A percentile compares a stretch with the other conserved stretches of the same genome.
These are phyloP conservation scores for Podaxis rugospora DNA, from an alignment of 768 basidiomycete genomes.

Conservation along the genomic window DNA sequence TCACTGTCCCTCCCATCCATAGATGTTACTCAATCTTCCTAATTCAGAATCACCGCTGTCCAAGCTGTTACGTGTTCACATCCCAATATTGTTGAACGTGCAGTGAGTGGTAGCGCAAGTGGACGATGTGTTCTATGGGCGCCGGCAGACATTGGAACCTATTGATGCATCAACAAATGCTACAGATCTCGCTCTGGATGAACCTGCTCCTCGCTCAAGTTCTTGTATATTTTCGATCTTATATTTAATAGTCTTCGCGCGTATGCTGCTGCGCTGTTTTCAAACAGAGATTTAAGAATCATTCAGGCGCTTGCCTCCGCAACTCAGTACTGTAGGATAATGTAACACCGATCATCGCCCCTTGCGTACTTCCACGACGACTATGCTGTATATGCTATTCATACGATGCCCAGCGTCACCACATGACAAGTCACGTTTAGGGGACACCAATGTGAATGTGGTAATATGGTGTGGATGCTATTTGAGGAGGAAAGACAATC, in stretches of 20 bases:
- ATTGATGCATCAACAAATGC: background rate
- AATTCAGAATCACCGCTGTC: conserved; percentile 65
- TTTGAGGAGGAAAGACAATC: no score
- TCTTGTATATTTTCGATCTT: background rate
- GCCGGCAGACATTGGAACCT: conserved; percentile 25
- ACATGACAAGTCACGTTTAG: no score
- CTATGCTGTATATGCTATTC: no score
- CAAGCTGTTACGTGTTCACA: conserved; percentile 92
- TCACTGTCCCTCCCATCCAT: background rate
- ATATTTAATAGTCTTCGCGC: background rate
- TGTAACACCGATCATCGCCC: no score
- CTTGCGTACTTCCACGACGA: no score
- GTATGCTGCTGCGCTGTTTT: no score
- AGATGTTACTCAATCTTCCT: background rate
- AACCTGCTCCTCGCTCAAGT: background rate
- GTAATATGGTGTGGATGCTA: no score
- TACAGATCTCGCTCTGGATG: conserved; percentile 2
- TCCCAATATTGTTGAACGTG: conserved; percentile 69
- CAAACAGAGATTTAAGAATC: no score
- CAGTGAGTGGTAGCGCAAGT: conserved; percentile 72
- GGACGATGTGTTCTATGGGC: conserved; percentile 84
- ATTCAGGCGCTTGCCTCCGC: no score
- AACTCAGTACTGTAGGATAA: no score
- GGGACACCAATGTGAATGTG: no score
- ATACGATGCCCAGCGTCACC: no score